Base-by-base conservation (phyloP, 495 filamentous ascomycete genomes). In the Cairneyella variabilis region DNA sequence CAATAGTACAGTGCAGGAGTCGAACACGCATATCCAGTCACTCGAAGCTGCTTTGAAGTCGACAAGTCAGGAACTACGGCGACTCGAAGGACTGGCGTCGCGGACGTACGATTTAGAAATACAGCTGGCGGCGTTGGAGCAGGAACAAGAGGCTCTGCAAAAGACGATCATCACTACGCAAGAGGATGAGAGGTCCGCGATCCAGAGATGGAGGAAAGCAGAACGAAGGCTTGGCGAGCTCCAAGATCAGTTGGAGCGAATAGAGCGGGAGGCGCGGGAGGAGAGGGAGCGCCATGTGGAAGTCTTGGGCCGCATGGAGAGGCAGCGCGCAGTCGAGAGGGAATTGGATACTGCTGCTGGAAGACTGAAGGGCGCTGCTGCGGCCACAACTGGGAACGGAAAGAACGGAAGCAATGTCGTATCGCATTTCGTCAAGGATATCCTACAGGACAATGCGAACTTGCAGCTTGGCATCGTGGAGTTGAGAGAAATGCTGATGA, bases 391-490 rank as follows among this genome's bases (percentile, higher is more conserved):
- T 18, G 75, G 76, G 5, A 78, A 77, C 9, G 74, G 75, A 23
- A 74, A 76, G 41, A 65, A 63, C 51, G 76, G 79, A 6, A 77
- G 78, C 32, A 80, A 69, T 50, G 89, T 95, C 12, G 87, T 97
- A 7, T 91, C 88, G 28, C 87, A 90, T 61, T 97, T 98, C 54
- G 92, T 98, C 50, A 90, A 90, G 63, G 92, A 97, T 61, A 91
- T 98, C 40, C 69, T 98, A 30, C 88, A 95, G 62, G 92, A 98
- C 64, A 98, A 98, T 64, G 89, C 89, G 12, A 95, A 90, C 58
- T 72, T 98, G 43, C 92, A 97, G 64, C 76, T 90, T 48, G 90
- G 88, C 11, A 91, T 96, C 43, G 80, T 89, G 50, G 92, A 98
- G 67, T 71, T 98, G 28, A 77, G 92, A 16, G 91, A 96, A 65